Conservation (phyloP, 2,329 filamentous ascomycete species). For the Alternaria brassicae region DNA sequence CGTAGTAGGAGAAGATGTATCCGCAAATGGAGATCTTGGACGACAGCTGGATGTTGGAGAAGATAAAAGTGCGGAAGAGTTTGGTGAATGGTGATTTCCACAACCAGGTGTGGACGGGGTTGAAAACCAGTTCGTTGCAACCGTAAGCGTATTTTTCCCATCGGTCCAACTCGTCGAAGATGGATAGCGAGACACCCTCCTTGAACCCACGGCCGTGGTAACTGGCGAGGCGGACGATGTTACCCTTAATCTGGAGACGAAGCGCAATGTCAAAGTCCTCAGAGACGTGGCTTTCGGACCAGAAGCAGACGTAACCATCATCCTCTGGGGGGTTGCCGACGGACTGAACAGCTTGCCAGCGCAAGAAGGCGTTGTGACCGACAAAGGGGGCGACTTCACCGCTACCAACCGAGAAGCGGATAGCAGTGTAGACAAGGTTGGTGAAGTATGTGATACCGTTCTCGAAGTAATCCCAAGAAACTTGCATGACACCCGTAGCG, state of each 20-base stretch:
- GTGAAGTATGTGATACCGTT: slow-evolving; percentile 79
- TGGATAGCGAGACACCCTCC: slow-evolving; percentile 74
- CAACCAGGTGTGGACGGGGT: slow-evolving; percentile 68
- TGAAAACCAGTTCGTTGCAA: slow-evolving; percentile 73
- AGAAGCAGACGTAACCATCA: slow-evolving; percentile 69
- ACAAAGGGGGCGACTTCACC: slow-evolving; percentile 77
- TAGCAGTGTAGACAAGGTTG: slow-evolving; percentile 75
- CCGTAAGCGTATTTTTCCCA: slow-evolving; percentile 76
- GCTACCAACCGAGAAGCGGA: slow-evolving; percentile 71
- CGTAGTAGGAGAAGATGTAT: slow-evolving; percentile 74
- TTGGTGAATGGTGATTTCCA: slow-evolving; percentile 68
- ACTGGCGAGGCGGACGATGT: slow-evolving; percentile 70
- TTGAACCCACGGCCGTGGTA: slow-evolving; percentile 74
- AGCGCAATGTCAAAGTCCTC: slow-evolving; percentile 79
- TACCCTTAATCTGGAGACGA: slow-evolving; percentile 71
- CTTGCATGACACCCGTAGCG: slow-evolving; percentile 72
- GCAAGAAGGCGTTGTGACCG: slow-evolving; percentile 76
- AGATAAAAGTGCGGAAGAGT: slow-evolving; percentile 67
- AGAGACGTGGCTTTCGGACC: slow-evolving; percentile 77
- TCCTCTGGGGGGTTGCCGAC: slow-evolving; percentile 56
- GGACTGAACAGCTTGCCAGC: slow-evolving; percentile 69
- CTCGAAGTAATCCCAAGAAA: slow-evolving; percentile 74
- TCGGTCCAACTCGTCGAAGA: slow-evolving; percentile 72
- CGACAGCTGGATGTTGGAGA: slow-evolving; percentile 66
- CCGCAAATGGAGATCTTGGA: slow-evolving; percentile 74